Evolutionary conservation across 805 yeast species (phyloP).

Genomic region (Ogataea chonburiensis): DNA sequence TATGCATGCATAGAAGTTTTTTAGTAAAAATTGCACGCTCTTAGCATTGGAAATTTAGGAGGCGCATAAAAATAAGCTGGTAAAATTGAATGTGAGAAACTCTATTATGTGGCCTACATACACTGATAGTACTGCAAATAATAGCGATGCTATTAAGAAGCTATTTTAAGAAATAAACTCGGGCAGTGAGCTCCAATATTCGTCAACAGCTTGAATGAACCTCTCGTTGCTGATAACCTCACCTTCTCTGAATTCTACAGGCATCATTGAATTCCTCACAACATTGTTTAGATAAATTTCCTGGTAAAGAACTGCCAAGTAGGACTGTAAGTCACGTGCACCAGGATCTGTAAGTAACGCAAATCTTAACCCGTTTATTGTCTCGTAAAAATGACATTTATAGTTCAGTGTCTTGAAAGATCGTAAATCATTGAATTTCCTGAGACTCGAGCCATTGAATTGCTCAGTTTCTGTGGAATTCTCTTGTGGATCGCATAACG

Average conservation of each 20-base stretch:
- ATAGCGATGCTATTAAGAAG: no score
- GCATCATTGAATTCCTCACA: conserved; percentile 58
- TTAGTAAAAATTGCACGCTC: conserved; percentile 1
- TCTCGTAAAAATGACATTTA: conserved; percentile 76
- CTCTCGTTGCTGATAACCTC: conserved; percentile 53
- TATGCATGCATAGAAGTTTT: neutral
- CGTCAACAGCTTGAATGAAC: conserved; percentile 58
- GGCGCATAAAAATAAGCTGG: no score
- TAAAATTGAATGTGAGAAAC: no score
- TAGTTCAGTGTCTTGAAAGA: conserved; percentile 72
- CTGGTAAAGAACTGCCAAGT: conserved; percentile 58
- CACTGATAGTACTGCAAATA: no score
- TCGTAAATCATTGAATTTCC: conserved; percentile 26
- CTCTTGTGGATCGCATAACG: conserved; percentile 12
- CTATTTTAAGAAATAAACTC: conserved; percentile 24
- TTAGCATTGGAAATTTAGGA: no score
- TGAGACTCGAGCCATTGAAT: conserved; percentile 26
- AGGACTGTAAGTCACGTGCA: conserved; percentile 53
- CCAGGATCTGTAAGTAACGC: conserved; percentile 67
- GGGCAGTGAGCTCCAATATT: conserved; percentile 33
- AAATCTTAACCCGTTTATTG: conserved; percentile 76
- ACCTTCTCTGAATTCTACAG: conserved; percentile 55
- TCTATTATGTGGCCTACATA: no score
- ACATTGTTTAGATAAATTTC: conserved; percentile 58
- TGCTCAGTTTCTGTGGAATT: conserved; percentile 4